phyloP scores from a whole-genome alignment of 257 asterid species.

The Ilex asprella region DNA sequence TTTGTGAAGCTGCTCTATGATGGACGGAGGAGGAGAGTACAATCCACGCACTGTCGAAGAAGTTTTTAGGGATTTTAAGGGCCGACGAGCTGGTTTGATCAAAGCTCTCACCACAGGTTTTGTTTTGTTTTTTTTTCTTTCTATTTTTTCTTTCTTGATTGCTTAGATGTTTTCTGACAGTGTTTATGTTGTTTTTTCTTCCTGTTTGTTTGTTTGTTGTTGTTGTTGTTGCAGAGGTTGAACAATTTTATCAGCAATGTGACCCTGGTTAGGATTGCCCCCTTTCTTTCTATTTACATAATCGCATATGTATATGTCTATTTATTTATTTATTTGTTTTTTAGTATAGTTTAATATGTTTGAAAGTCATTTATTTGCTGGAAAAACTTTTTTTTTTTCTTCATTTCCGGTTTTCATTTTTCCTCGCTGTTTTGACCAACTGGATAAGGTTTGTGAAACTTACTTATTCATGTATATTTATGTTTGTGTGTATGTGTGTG shows the following conservation, averaged over 20 bases:
- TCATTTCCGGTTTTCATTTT: too few relatives aligned
- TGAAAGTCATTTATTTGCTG: too few relatives aligned
- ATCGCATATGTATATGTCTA: too few relatives aligned
- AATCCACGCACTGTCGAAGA: slow-evolving; percentile 35
- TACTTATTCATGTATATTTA: too few relatives aligned
- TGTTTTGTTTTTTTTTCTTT: neutral
- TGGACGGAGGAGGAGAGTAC: slow-evolving; percentile 22
- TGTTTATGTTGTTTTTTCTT: neutral
- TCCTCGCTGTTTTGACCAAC: too few relatives aligned
- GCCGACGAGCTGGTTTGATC: slow-evolving; percentile 33
- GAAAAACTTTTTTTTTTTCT: too few relatives aligned
- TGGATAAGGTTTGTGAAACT: too few relatives aligned
- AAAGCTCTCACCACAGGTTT: slow-evolving; percentile 48
- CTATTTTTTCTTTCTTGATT: neutral
- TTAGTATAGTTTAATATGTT: too few relatives aligned
- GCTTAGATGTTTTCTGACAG: neutral
- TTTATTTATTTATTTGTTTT: too few relatives aligned
- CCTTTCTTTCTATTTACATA: neutral
- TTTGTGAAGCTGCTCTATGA: neutral
- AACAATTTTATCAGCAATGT: slow-evolving; percentile 32
- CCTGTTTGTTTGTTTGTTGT: slow-evolving; percentile 1
- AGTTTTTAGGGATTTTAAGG: slow-evolving; percentile 39
- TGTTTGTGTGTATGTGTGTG: too few relatives aligned
- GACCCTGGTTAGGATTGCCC: slow-evolving; percentile 35
- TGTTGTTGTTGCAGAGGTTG: slow-evolving; percentile 30